These are phyloP conservation scores for Trichoderma erinaceum DNA, from an alignment of 495 filamentous ascomycete genomes.

Conservation along the genomic window DNA sequence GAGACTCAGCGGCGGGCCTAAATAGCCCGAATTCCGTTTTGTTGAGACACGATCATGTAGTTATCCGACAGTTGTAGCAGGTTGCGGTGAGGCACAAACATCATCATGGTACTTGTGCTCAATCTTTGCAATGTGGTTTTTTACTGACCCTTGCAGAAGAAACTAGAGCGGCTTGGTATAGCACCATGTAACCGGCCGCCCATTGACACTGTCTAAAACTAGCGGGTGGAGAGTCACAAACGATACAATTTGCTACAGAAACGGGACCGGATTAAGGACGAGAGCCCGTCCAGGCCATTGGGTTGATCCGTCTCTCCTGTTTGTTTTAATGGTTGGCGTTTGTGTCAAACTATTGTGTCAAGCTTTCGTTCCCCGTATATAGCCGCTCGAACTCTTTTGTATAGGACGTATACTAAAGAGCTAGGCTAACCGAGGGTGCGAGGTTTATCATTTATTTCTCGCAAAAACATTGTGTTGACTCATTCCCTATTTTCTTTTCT, in stretches of 20 bases:
- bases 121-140: background rate
- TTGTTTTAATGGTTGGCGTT: no score
- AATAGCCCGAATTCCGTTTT: background rate
- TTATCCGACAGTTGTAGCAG: background rate
- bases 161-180: background rate
- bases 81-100: background rate
- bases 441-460: background rate
- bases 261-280: background rate
- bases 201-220: background rate
- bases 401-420: background rate
- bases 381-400: background rate
- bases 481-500: background rate
- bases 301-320: background rate
- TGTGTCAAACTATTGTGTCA: no score
- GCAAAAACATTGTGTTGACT: background rate
- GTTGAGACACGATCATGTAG: background rate
- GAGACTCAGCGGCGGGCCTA: background rate
- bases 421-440: background rate
- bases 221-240: no score
- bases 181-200: background rate
- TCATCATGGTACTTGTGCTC: background rate
- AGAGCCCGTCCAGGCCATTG: background rate
- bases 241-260: background rate
- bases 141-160: background rate
- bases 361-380: slow-evolving; percentile 1